Percentiles rank a stretch among this genome's conserved stretches.
Conservation (phyloP, 768 basidiomycete genomes). For the Kwoniella europaea region DNA sequence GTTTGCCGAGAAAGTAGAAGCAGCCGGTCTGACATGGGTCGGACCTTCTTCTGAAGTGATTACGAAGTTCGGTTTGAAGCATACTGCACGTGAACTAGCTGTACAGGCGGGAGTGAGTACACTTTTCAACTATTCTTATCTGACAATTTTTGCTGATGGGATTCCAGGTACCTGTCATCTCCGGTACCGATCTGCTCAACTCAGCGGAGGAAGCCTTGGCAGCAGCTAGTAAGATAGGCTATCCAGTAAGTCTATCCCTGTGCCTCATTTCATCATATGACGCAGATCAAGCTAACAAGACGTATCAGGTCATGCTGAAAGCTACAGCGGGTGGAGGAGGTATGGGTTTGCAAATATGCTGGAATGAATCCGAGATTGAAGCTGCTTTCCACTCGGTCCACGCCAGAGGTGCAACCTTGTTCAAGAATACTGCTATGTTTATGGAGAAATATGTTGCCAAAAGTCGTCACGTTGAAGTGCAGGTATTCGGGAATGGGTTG, state of each 20-base stretch:
- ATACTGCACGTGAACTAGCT: conserved; percentile 64
- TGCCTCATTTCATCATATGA: no score
- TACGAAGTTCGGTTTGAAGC: conserved; percentile 68
- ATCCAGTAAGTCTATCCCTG: conserved; percentile 58
- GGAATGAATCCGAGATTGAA: conserved; percentile 27
- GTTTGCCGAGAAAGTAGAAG: conserved; percentile 63
- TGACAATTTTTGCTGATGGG: background rate
- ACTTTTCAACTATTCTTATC: background rate
- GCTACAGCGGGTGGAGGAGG: conserved; percentile 74
- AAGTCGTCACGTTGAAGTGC: conserved; percentile 70
- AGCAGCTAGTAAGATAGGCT: conserved; percentile 63
- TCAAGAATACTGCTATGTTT: conserved; percentile 65
- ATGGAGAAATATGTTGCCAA: conserved; percentile 67
- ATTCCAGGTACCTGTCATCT: conserved; percentile 62
- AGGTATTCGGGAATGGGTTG: conserved; percentile 69
- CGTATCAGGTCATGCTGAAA: conserved; percentile 64
- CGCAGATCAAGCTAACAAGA: background rate
- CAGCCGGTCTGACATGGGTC: conserved; percentile 66
- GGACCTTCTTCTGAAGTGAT: conserved; percentile 66
- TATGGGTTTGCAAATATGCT: conserved; percentile 69
- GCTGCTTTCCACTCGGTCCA: conserved; percentile 36
- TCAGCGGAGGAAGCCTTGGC: conserved; percentile 61
- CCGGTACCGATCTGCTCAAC: conserved; percentile 64
- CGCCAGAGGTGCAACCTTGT: conserved; percentile 60
- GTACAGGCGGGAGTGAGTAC: conserved; percentile 59